A percentile compares a stretch with the other conserved stretches of the same genome.
These are phyloP conservation scores for Baudoinia panamericana DNA, from an alignment of 495 filamentous ascomycete genomes.

Conservation along the genomic window DNA sequence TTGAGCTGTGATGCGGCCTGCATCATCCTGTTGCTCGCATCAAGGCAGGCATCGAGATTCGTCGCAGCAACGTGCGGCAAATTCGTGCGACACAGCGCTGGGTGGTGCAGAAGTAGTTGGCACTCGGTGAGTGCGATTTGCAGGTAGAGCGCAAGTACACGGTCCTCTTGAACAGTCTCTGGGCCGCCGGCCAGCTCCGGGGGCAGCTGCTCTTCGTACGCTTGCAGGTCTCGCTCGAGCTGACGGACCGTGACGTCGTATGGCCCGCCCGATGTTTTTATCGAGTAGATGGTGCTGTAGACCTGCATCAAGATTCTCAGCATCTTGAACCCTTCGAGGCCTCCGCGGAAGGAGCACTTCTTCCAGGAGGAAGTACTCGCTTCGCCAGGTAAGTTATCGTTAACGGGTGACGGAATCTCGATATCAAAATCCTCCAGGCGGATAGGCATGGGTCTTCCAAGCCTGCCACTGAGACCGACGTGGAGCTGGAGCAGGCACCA, in stretches of 20 bases:
- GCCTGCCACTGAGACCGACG: conserved; percentile 52
- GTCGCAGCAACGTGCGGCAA: conserved; percentile 46
- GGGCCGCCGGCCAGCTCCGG: conserved; percentile 34
- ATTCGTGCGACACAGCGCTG: conserved; percentile 51
- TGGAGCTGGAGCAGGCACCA: conserved; percentile 53
- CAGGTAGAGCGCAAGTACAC: conserved; percentile 38
- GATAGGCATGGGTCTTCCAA: conserved; percentile 64
- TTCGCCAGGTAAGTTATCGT: conserved; percentile 51
- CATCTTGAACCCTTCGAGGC: conserved; percentile 46
- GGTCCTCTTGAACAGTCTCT: conserved; percentile 38
- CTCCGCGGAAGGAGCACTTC: conserved; percentile 51
- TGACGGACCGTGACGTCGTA: conserved; percentile 50
- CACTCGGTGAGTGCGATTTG: conserved; percentile 36
- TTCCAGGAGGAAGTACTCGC: conserved; percentile 34
- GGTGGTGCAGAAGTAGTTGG: conserved; percentile 50
- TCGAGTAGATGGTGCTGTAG: conserved; percentile 56
- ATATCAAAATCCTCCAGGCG: conserved; percentile 59
- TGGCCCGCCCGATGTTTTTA: conserved; percentile 37
- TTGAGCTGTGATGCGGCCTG: conserved; percentile 44
- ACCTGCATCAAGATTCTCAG: conserved; percentile 54
- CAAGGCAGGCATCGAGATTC: conserved; percentile 56
- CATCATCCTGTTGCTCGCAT: conserved; percentile 50
- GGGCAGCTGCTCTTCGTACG: conserved; percentile 45
- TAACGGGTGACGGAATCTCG: conserved; percentile 54
- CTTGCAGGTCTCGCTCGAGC: conserved; percentile 47